phyloP scores from a whole-genome alignment of 1,139 yeast species.

The Geotrichum histeridarum region DNA sequence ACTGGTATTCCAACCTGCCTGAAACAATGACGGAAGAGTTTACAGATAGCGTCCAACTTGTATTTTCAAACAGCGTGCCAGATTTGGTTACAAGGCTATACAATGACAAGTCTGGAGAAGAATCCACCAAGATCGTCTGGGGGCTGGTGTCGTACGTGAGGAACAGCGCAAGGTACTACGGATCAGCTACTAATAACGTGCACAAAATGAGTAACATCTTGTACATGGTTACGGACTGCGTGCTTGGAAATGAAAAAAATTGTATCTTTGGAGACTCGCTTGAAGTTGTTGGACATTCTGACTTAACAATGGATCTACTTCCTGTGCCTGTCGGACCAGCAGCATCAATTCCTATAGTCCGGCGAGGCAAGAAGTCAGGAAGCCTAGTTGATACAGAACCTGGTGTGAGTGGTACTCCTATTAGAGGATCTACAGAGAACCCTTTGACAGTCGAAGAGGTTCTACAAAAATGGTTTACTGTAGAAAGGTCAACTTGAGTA shows the following conservation, averaged over 20 bases:
- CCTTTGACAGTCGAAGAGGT: slow-evolving; percentile 3
- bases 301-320: slow-evolving; percentile 7
- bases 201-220: slow-evolving; percentile 10
- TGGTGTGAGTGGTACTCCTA: neutral
- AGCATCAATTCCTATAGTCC: neutral
- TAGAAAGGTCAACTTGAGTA: neutral
- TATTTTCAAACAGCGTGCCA: slow-evolving; percentile 1
- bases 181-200: slow-evolving; percentile 3
- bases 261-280: slow-evolving; percentile 14
- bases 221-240: slow-evolving; percentile 7
- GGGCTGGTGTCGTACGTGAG: slow-evolving; percentile 3
- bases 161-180: neutral
- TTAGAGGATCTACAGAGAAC: slow-evolving; percentile 13
- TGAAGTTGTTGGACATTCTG: neutral
- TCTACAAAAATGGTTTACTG: slow-evolving; percentile 2
- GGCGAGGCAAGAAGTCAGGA: neutral
- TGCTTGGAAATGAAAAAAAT: neutral
- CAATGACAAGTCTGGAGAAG: neutral
- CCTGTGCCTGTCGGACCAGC: slow-evolving; percentile 3
- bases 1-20: slow-evolving; percentile 10
- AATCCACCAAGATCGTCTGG: slow-evolving; percentile 1
- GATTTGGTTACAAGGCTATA: slow-evolving; percentile 5
- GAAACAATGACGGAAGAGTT: slow-evolving; percentile 13
- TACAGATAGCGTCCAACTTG: slow-evolving; percentile 14
- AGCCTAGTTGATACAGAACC: slow-evolving; percentile 3